Evolutionary conservation across 78 protist genomes (phyloP).

Genomic region (Tieghemostelium lacteum): DNA sequence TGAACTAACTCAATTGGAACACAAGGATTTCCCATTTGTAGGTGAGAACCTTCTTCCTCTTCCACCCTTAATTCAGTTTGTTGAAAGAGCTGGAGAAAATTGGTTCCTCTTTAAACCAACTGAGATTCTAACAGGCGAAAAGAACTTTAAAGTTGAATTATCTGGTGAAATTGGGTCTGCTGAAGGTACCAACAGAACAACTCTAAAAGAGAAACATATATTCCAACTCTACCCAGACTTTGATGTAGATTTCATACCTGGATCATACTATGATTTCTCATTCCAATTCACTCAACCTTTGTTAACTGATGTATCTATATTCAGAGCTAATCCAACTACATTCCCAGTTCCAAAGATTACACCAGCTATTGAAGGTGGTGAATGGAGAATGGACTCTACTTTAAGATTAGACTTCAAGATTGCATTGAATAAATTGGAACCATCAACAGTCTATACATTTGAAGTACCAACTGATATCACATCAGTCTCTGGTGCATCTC

Average conservation of each 20-base stretch:
- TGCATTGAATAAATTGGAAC: too few species aligned
- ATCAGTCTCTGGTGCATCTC: not conserved
- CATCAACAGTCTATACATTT: not conserved
- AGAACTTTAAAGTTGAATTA: not conserved
- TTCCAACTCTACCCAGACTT: not conserved
- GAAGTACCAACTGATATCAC: conserved; percentile 32
- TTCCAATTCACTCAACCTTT: not conserved
- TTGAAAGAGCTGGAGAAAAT: too few species aligned
- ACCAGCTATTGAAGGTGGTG: conserved; percentile 19
- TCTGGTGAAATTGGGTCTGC: not conserved
- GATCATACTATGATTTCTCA: not conserved
- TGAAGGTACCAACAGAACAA: conserved; percentile 13
- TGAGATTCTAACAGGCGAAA: conserved; percentile 7
- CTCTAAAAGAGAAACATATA: not conserved
- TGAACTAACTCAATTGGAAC: not conserved
- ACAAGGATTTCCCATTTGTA: not conserved
- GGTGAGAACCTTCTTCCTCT: too few species aligned
- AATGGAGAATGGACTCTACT: not conserved
- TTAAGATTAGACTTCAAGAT: not conserved
- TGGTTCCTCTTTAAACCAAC: conserved; percentile 9
- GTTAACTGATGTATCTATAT: not conserved
- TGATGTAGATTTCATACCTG: not conserved
- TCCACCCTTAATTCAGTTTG: too few species aligned
- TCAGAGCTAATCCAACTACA: not conserved
- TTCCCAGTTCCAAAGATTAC: conserved; percentile 5